Conservation (phyloP, 2,329 filamentous ascomycete species). For the Colletotrichum plurivorum region DNA sequence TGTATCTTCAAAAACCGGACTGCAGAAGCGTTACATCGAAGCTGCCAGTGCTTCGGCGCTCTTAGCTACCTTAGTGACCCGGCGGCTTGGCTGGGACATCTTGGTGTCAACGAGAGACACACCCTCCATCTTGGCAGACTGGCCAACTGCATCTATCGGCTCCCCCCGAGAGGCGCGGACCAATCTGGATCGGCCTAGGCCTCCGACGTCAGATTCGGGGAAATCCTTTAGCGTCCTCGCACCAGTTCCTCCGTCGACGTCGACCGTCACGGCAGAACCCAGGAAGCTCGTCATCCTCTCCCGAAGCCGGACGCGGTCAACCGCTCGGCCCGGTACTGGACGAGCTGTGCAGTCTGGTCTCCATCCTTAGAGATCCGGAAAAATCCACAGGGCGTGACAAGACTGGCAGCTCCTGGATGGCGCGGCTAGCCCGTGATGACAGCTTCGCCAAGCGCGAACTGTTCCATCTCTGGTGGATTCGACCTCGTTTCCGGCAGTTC, state of each 20-base stretch:
- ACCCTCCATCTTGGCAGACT: no score
- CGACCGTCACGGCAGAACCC: not conserved
- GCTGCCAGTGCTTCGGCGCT: no score
- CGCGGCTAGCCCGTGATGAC: conserved; percentile 1
- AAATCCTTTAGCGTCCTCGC: conserved; percentile 2
- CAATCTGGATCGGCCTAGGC: conserved; percentile 13
- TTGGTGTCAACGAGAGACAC: no score
- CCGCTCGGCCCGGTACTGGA: not conserved
- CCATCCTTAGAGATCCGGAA: not conserved
- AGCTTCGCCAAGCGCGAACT: not conserved
- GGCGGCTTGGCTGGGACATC: no score
- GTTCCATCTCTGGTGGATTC: not conserved
- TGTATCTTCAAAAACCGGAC: no score
- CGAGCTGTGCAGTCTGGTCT: not conserved
- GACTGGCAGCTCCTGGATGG: not conserved
- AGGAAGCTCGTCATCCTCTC: conserved; percentile 5
- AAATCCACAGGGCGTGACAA: not conserved
- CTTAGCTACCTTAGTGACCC: no score
- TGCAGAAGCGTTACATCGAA: no score
- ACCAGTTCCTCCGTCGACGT: not conserved
- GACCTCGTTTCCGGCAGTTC: conserved; percentile 20
- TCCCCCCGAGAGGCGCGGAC: conserved; percentile 1
- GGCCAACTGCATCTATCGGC: not conserved
- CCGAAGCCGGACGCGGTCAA: conserved; percentile 1
- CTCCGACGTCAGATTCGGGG: conserved; percentile 12